These are phyloP conservation scores for Clarireedia paspali DNA, from an alignment of 2,329 filamentous ascomycete genomes.

Conservation along the genomic window DNA sequence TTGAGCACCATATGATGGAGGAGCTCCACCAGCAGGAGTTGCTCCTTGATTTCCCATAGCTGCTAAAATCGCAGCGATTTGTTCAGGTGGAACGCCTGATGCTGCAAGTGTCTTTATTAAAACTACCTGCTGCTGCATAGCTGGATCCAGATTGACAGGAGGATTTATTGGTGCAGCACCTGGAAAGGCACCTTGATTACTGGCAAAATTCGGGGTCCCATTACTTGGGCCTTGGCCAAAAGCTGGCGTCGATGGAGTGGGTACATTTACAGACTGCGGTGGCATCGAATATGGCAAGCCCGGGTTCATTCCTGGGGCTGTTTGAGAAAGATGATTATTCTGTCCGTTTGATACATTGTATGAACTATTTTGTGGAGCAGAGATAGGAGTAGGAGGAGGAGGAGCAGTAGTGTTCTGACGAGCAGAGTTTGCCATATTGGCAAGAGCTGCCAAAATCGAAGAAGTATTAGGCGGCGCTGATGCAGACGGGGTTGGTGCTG, in stretches of 20 bases:
- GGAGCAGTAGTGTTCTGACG: conserved; percentile 57
- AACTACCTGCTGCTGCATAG: conserved; percentile 62
- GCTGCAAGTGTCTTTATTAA: conserved; percentile 68
- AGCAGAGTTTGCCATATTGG: conserved; percentile 54
- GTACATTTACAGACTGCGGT: conserved; percentile 54
- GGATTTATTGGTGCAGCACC: conserved; percentile 31
- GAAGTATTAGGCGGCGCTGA: conserved; percentile 46
- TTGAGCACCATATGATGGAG: conserved; percentile 23
- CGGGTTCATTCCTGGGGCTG: conserved; percentile 22
- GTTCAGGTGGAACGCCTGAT: conserved; percentile 69
- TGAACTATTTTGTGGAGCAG: conserved; percentile 28
- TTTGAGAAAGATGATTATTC: conserved; percentile 31
- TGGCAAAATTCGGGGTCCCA: conserved; percentile 32
- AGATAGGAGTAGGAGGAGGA: conserved; percentile 13
- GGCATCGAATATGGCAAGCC: conserved; percentile 31
- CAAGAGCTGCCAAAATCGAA: conserved; percentile 69
- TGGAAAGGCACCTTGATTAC: conserved; percentile 31
- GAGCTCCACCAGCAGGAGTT: conserved; percentile 15
- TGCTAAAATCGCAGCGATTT: conserved; percentile 49
- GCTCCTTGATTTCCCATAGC: conserved; percentile 24
- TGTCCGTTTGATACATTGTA: conserved; percentile 42
- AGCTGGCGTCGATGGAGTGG: conserved; percentile 28
- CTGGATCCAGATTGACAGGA: conserved; percentile 37
- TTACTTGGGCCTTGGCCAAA: conserved; percentile 30
- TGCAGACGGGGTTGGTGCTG: conserved; percentile 36